These are phyloP conservation scores for Penicillium sp. DNA, from an alignment of 2,329 filamentous ascomycete genomes.

Conservation along the genomic window DNA sequence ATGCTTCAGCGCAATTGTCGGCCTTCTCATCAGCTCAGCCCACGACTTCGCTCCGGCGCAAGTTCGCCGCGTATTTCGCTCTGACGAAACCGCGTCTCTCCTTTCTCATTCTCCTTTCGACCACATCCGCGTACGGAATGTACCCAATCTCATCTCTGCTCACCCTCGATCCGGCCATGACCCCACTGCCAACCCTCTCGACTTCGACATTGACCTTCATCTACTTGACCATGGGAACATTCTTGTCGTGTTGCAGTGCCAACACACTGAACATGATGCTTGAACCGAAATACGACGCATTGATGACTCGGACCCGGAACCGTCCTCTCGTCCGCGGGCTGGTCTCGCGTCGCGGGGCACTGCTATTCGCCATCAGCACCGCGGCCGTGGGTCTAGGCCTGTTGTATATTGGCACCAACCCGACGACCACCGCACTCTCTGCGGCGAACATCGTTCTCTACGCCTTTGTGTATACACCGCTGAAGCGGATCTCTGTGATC, in stretches of 20 bases:
- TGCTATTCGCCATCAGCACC: constrained; percentile 71
- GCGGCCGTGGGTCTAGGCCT: constrained; percentile 64
- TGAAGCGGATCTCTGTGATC: constrained; percentile 77
- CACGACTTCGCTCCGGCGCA: constrained; percentile 56
- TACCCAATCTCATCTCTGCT: constrained; percentile 90
- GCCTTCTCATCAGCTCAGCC: constrained; percentile 54
- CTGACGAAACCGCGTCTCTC: constrained; percentile 94
- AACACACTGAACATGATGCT: constrained; percentile 98
- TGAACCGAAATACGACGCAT: constrained; percentile 81
- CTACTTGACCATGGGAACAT: constrained; percentile 85
- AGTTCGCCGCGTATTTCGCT: constrained; percentile 74
- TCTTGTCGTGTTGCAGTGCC: constrained; percentile 81
- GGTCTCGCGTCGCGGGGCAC: constrained; percentile 64
- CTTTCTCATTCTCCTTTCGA: constrained; percentile 82
- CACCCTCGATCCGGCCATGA: constrained; percentile 67
- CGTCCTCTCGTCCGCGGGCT: constrained; percentile 79
- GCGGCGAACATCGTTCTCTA: constrained; percentile 82
- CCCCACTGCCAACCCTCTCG: constrained; percentile 55
- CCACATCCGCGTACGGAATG: constrained; percentile 84
- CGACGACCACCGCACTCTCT: constrained; percentile 82
- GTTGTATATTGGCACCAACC: constrained; percentile 86
- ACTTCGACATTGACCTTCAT: constrained; percentile 79
- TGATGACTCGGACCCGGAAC: constrained; percentile 91
- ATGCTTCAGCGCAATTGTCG: constrained; percentile 59
- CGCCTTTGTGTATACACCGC: constrained; percentile 83